Evolutionary conservation across 2,329 filamentous ascomycete species (phyloP), one percentile per base, ranked within the genome.

Genomic region (Trichoderma gracile): DNA sequence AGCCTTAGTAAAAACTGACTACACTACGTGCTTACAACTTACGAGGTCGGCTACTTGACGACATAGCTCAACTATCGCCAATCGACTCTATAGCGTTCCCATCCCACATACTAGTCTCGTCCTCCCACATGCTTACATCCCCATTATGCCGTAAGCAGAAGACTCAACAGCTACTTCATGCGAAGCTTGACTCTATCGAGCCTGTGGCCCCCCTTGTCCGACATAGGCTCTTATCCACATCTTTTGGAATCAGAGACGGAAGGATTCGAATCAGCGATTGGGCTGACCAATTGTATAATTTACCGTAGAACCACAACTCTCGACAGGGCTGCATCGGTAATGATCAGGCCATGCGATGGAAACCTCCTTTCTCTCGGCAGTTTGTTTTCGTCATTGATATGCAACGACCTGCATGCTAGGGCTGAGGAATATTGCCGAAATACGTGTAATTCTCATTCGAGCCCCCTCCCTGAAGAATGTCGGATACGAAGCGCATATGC

Each of bases 191-290:
- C 57, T 43, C 17, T 21, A 60, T 19, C 33, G 23, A 43, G 57
- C 42, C 30, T 42, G 9, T 21, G 57, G 57, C 42, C 19, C 21
- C 5, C 57, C 57, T 30, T 42, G 57, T 52, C 57, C 4, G 21
- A 27, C 33, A 21, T 27, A 10, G 33, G 12, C 23, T 7, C 2
- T 8, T 43, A 60, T 43, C 57, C 57, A 60, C 57, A 60, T 1
- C 46, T 17, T 38, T 10, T 43, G 46, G 56, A 60, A 60, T 60
- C 38, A 60, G 6, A 17, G 46, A 33, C 23, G 57, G 45, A 40
- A 52, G 50, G 50, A 42, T n/a, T 40, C 6, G 17, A 42, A 17
- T 40, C 42, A 27, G 4, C 8, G 7, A 42, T 21, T n/a, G 15
- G 27, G 46, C 46, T 43, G 57, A 21, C 46, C 46, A 42, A 50